Conservation (phyloP, 495 filamentous ascomycete species). For the Hamigera avellanea region DNA sequence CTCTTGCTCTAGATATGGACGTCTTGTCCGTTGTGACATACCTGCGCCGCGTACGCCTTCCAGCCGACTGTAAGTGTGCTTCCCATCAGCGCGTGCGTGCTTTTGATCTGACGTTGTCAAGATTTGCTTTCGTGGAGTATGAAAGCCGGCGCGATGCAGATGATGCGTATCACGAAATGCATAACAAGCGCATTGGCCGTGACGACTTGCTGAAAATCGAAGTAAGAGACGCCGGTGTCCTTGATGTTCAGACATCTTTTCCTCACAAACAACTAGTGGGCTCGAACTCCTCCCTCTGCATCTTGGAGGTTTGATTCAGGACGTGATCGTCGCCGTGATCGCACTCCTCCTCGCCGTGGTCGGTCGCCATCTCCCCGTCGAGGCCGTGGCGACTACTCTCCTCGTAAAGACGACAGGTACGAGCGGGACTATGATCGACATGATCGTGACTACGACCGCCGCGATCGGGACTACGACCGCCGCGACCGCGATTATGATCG, state of each 20-base stretch:
- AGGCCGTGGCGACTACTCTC: constrained; percentile 73
- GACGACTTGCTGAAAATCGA: constrained; percentile 98
- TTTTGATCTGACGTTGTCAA: constrained; percentile 25
- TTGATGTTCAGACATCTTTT: neutral
- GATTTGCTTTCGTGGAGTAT: constrained; percentile 99
- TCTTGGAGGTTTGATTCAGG: constrained; percentile 97
- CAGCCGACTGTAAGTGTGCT: constrained; percentile 78
- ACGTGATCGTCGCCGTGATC: constrained; percentile 60
- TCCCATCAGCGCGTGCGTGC: neutral
- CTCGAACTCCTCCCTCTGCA: constrained; percentile 92
- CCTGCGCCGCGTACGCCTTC: constrained; percentile 87
- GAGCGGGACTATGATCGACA: constrained; percentile 58
- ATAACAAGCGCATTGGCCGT: constrained; percentile 94
- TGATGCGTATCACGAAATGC: constrained; percentile 99
- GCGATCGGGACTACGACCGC: constrained; percentile 64
- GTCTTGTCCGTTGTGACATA: constrained; percentile 97
- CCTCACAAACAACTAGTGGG: constrained; percentile 55
- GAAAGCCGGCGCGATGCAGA: constrained; percentile 98
- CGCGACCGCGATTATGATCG: constrained; percentile 56
- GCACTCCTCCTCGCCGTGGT: constrained; percentile 71
- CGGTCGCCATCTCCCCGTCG: constrained; percentile 67
- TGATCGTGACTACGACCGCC: constrained; percentile 56
- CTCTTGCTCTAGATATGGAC: constrained; percentile 65
- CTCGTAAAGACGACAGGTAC: constrained; percentile 81
- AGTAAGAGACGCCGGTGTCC: constrained; percentile 37